These are phyloP conservation scores for Solanum tarijense DNA, from an alignment of 257 asterid species.

Conservation along the genomic window DNA sequence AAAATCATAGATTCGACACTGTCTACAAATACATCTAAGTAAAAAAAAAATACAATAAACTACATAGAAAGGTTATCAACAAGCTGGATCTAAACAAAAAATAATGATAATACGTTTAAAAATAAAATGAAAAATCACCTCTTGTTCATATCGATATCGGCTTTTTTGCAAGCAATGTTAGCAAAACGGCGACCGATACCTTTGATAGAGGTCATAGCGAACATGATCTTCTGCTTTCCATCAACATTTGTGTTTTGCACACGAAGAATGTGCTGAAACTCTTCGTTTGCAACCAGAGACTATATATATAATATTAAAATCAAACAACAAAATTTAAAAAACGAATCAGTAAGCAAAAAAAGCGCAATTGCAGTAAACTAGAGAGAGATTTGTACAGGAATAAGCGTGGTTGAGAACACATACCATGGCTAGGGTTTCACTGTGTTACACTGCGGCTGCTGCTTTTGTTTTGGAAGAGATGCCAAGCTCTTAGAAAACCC, in stretches of 20 bases:
- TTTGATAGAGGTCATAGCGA: conserved; percentile 87
- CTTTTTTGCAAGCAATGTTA: conserved; percentile 82
- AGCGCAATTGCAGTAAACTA: accelerated
- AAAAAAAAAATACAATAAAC: not conserved
- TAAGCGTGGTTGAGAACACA: not conserved
- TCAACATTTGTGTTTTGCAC: conserved; percentile 87
- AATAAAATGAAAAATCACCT: conserved; percentile 21
- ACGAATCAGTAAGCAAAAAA: not conserved
- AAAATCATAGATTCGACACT: not conserved
- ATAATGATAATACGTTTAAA: not conserved
- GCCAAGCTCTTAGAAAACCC: not conserved
- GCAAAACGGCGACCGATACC: conserved; percentile 98
- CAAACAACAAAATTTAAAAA: not conserved
- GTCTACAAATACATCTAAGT: not conserved
- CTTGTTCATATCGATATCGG: conserved; percentile 91
- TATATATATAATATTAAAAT: not conserved
- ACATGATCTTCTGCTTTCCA: conserved; percentile 95
- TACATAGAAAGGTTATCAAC: not conserved
- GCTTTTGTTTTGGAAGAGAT: not conserved
- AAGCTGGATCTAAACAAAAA: not conserved
- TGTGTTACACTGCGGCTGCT: not conserved
- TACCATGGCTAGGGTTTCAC: conserved; percentile 1
- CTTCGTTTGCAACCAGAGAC: conserved; percentile 65
- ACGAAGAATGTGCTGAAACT: conserved; percentile 96
- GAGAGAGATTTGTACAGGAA: too few species aligned